A percentile compares a stretch with the other conserved stretches of the same genome.
These are phyloP conservation scores for Eucalyptus brandiana DNA, from an alignment of 345 rosid genomes.

Conservation along the genomic window DNA sequence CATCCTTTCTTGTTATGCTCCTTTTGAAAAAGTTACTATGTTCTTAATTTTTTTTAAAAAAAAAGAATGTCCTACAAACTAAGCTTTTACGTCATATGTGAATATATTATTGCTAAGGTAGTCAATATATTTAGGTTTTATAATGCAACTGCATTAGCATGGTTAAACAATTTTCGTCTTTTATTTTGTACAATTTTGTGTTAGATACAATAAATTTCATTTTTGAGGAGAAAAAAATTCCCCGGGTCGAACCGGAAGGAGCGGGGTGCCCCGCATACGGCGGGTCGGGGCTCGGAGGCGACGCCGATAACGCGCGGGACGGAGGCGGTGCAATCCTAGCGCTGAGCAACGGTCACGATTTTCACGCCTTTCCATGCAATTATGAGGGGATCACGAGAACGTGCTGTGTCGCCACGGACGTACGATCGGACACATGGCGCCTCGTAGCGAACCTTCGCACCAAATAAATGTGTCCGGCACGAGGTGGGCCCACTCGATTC, in stretches of 20 bases:
- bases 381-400: not conserved
- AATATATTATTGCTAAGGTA: not conserved
- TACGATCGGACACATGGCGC: not conserved
- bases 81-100: not conserved
- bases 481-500: not conserved
- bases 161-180: not conserved
- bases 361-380: not conserved
- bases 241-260: not conserved
- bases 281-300: not conserved
- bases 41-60: too few species aligned
- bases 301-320: too few species aligned
- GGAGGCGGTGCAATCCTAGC: not conserved
- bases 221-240: not conserved
- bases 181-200: not conserved
- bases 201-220: not conserved
- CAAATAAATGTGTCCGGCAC: not conserved
- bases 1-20: not conserved
- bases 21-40: not conserved
- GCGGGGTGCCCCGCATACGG: not conserved
- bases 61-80: too few species aligned
- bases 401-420: not conserved
- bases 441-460: not conserved
- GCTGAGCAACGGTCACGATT: not conserved
- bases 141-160: not conserved
- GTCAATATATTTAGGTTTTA: too few species aligned